Conservation (phyloP, 176 grass and related monocot genomes). For the Miscanthus lutarioriparius region DNA sequence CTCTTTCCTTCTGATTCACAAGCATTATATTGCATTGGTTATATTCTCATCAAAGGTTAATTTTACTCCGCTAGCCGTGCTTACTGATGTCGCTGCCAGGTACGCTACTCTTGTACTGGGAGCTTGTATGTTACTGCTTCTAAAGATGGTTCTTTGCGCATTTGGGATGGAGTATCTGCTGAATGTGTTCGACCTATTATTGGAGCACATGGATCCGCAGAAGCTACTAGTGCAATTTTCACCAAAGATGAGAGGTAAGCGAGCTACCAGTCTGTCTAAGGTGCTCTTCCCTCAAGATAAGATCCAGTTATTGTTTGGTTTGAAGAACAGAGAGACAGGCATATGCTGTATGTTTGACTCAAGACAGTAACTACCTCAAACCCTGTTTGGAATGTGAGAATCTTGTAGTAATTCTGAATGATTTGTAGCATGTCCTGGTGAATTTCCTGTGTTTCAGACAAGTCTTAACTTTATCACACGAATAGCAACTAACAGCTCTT, state of each 20-base stretch:
- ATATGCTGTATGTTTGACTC: slow-evolving; percentile 15
- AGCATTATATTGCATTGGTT: slow-evolving; percentile 6
- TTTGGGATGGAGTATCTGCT: slow-evolving; percentile 90
- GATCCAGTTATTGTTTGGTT: neutral
- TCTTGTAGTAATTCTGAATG: neutral
- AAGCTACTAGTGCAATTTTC: slow-evolving; percentile 86
- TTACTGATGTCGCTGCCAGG: slow-evolving; percentile 50
- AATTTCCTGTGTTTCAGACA: neutral
- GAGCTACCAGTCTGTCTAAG: neutral
- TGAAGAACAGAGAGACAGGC: slow-evolving; percentile 10
- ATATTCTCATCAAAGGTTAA: slow-evolving; percentile 18
- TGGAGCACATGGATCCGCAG: slow-evolving; percentile 72
- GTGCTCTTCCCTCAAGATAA: neutral
- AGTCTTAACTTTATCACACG: neutral
- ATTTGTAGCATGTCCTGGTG: neutral
- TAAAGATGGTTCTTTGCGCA: slow-evolving; percentile 83
- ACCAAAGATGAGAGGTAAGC: slow-evolving; percentile 86
- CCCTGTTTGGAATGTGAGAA: neutral
- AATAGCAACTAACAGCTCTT: neutral
- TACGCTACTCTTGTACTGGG: slow-evolving; percentile 77
- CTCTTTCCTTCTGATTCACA: slow-evolving; percentile 2
- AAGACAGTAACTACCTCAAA: neutral
- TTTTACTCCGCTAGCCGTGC: slow-evolving; percentile 7
- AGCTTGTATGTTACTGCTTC: slow-evolving; percentile 88
- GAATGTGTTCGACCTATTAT: slow-evolving; percentile 83